Evolutionary conservation across 371 early-diverging fungal genomes (phyloP), one percentile per base, ranked within the genome.

Genomic region (Dinochytrium kinnereticum): DNA sequence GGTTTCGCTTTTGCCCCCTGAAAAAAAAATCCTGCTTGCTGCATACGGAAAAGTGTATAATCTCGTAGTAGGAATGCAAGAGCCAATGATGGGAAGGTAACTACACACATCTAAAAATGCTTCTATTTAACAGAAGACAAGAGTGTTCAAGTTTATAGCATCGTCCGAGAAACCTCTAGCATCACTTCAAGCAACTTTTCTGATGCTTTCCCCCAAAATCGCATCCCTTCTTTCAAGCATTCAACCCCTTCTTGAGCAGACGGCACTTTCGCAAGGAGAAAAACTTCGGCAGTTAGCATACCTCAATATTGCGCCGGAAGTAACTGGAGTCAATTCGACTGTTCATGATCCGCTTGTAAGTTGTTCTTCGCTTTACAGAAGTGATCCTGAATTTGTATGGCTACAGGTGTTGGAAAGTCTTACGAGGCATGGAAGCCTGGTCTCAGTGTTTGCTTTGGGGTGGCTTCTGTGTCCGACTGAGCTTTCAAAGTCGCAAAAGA

Each of bases 121-220:
- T 15, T 53, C 13, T n/a, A 26, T 5, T 53, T 53, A 44, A 53
- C n/a, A 13, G 5, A 21, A n/a, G 7, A 15, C 49, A 15, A 53
- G 55, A 28, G 36, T 37, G 5, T 5, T 34, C 3, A 61, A 61
- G 7, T 61, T 33, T 10, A 7, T 61, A 3, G 36, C 37, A 7
- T 7, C 37, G 30, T 7, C 28, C 7, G 61, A 61, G 34, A 61
- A 61, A 36, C 61, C 61, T 17, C 17, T 61, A 7, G 36, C 2
- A 13, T 5, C 34, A 21, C 13, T 61, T 7, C 31, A 37, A 24
- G 36, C 10, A 21, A 13, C 61, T 13, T 37, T 61, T 34, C 17
- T 61, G 7, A 61, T 61, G 61, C 7, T 61, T 15, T 3, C 36
- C 15, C 61, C 61, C 3, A 61, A 61, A 61, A 61, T 61, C 36